phyloP scores from a whole-genome alignment of 2,329 filamentous ascomycete genomes.

The Neocatenulostroma microsporum region DNA sequence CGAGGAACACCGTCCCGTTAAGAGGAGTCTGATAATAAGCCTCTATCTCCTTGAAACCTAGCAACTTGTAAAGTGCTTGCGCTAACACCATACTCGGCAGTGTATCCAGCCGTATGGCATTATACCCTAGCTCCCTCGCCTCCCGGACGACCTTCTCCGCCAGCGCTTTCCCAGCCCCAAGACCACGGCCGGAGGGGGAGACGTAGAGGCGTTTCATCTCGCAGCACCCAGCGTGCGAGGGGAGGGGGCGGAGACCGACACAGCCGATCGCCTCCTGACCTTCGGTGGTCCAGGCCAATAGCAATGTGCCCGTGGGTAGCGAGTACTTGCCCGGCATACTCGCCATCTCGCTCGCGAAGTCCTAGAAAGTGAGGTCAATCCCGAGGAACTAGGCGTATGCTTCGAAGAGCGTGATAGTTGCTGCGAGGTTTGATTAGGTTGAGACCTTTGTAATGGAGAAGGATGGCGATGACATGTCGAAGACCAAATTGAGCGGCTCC shows the following conservation, averaged over 20 bases:
- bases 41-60: conserved; percentile 46
- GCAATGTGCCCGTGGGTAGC: conserved; percentile 39
- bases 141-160: conserved; percentile 38
- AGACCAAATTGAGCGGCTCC: no score
- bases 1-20: conserved; percentile 48
- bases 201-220: conserved; percentile 56
- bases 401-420: conserved; percentile 32
- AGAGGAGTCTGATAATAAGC: conserved; percentile 52
- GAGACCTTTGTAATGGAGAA: no score
- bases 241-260: conserved; percentile 43
- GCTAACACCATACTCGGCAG: conserved; percentile 47
- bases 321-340: conserved; percentile 50
- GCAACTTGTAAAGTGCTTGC: conserved; percentile 40
- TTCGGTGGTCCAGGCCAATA: conserved; percentile 36
- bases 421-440: conserved; percentile 38
- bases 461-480: no score
- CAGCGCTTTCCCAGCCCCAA: conserved; percentile 44
- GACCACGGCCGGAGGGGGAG: conserved; percentile 39
- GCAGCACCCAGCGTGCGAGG: conserved; percentile 7
- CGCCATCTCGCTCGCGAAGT: conserved; percentile 46
- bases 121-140: conserved; percentile 44
- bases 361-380: conserved; percentile 51
- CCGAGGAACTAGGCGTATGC: conserved; percentile 38
- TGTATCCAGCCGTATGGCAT: conserved; percentile 50
- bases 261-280: conserved; percentile 41